Conservation (phyloP, 768 basidiomycete genomes). For the Pulveroboletus ravenelii region DNA sequence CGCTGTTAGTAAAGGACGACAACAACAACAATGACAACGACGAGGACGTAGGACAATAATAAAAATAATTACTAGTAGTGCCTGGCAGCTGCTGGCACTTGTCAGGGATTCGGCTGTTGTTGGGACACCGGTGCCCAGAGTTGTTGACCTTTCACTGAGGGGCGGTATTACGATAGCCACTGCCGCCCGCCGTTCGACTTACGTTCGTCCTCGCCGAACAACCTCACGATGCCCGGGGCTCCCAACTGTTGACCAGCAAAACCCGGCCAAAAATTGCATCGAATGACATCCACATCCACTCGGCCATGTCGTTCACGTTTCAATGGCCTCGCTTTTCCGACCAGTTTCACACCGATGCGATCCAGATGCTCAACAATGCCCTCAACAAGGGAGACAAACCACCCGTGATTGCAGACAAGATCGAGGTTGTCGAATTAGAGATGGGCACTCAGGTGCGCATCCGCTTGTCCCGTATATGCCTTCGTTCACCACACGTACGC, state of each 20-base stretch:
- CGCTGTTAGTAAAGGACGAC: slow-evolving; percentile 1
- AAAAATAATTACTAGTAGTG: no score
- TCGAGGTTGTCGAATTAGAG: slow-evolving; percentile 97
- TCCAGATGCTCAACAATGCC: slow-evolving; percentile 93
- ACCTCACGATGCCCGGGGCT: slow-evolving; percentile 17
- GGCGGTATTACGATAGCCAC: not conserved
- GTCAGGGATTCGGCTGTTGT: slow-evolving; percentile 1
- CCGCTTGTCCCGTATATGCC: not conserved
- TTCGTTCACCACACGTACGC: not conserved
- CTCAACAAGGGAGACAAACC: slow-evolving; percentile 98
- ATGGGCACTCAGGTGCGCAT: slow-evolving; percentile 91
- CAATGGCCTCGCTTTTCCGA: slow-evolving; percentile 97
- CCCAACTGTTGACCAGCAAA: slow-evolving; percentile 1
- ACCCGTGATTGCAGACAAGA: slow-evolving; percentile 93
- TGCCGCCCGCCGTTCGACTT: slow-evolving; percentile 4
- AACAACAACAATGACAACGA: not conserved
- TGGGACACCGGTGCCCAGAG: no score
- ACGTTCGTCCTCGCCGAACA: slow-evolving; percentile 11
- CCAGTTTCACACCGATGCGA: slow-evolving; percentile 94
- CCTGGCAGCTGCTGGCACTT: not conserved
- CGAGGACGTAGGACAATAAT: no score
- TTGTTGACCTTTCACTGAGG: not conserved
- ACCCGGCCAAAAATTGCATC: not conserved
- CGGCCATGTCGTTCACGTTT: slow-evolving; percentile 81
- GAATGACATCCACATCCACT: not conserved